Base-by-base conservation (phyloP, 495 filamentous ascomycete species). In the Annulohypoxylon stygium region DNA sequence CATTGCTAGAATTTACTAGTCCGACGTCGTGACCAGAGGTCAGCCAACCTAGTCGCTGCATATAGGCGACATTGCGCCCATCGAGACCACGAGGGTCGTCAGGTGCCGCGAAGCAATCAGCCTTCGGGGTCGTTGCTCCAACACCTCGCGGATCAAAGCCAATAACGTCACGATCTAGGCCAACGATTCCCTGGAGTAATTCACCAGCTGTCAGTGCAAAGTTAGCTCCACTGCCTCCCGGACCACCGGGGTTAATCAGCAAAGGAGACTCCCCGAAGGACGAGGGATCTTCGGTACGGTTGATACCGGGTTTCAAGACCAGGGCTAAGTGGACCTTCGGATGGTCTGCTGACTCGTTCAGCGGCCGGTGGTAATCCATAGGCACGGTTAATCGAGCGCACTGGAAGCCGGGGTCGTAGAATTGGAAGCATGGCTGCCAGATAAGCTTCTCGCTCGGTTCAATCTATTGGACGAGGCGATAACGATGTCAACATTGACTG, bases 331-430 rank as follows among this genome's bases (percentile, higher is more conserved):
- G 82, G 5, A 83, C 82, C 54, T 86, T 81, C 36, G 76, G 80
- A 23, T 81, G 76, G 18, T 80, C 76, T 41, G 77, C 60, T 0
- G 77, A 79, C 59, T 84, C 79, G 26, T 70, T 67, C 34, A 79
- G 41, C 0, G 77, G 74, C 5, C 81, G 76, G 48, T 84, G 78
- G 69, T 88, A 88, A 74, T 89, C 85, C 84, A 90, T 86, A 3
- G 88, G 88, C 7, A 90, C 84, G 37, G 85, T 83, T 5, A 91
- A 78, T 18, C 86, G 82, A 45, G 89, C 87, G 64, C 89, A 90
- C 71, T 83, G 81, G 65, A 87, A 81, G 9, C 70, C 11, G 4
- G 30, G 25, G 20, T 62, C 68, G 67, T 78, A 83, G 12, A 66
- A 37, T 5, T 16, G 43, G 25, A 78, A 78, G 67, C 82, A 84